Conservation (phyloP, 306 rosid genomes). For the Lagenaria siceraria region DNA sequence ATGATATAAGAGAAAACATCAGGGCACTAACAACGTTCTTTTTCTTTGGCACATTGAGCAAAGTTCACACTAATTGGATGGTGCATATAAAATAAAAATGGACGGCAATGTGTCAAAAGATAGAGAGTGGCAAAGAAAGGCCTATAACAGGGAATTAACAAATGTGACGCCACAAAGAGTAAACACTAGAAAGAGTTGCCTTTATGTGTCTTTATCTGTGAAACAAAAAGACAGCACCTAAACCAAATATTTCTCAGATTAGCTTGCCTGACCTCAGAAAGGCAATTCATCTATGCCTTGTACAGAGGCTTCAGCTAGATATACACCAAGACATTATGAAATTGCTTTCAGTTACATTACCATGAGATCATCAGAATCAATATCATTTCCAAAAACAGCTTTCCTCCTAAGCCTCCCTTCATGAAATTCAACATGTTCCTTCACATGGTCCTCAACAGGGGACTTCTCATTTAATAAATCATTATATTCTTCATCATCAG, state of each 20-base stretch:
- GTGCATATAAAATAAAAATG: background rate
- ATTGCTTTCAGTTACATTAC: conserved; percentile 15
- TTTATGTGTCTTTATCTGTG: background rate
- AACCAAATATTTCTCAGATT: background rate
- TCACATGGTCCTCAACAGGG: conserved; percentile 21
- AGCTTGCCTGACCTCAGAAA: background rate
- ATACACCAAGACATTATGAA: background rate
- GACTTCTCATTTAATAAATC: conserved; percentile 17
- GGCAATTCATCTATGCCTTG: background rate
- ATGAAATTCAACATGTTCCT: conserved; percentile 59
- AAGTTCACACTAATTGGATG: background rate
- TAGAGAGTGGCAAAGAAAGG: background rate
- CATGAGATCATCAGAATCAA: conserved; percentile 34
- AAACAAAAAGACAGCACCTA: background rate
- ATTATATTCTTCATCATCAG: conserved; percentile 22
- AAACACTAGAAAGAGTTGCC: background rate
- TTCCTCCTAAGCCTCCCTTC: conserved; percentile 71
- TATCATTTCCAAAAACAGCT: conserved; percentile 49
- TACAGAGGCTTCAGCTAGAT: background rate
- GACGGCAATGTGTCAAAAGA: background rate
- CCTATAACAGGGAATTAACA: background rate
- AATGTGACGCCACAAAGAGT: background rate
- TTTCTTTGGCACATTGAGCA: background rate
- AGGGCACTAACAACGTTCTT: background rate
- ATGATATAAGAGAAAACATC: conserved; percentile 10